These are phyloP conservation scores for Epichloe sp. DNA, from an alignment of 2,329 filamentous ascomycete species.

Conservation along the genomic window DNA sequence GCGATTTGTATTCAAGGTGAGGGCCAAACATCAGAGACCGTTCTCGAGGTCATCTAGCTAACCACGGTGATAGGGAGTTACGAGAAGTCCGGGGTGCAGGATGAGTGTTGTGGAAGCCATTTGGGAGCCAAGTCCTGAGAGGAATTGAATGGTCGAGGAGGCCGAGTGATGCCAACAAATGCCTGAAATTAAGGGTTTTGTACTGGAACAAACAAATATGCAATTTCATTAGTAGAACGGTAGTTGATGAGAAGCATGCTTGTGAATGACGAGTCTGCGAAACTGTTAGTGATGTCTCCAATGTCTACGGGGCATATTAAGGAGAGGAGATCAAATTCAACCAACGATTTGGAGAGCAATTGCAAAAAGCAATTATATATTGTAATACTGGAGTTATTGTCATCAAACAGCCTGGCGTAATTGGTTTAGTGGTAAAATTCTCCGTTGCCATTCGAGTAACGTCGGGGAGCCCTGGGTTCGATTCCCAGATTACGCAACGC, in stretches of 20 bases:
- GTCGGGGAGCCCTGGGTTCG: slow-evolving; percentile 22
- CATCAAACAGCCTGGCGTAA: not conserved
- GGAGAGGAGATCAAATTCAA: too few relatives aligned
- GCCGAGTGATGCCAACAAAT: not conserved
- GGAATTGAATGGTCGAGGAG: not conserved
- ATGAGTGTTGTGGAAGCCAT: slow-evolving; percentile 38
- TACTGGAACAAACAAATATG: too few relatives aligned
- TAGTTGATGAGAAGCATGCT: too few relatives aligned
- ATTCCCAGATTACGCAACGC: slow-evolving; percentile 19
- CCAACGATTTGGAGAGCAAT: not conserved
- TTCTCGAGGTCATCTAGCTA: not conserved
- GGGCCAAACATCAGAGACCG: not conserved
- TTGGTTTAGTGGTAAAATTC: slow-evolving; percentile 21
- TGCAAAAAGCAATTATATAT: accelerated
- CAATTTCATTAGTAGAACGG: too few relatives aligned
- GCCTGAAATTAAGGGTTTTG: too few relatives aligned
- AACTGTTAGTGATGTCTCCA: too few relatives aligned
- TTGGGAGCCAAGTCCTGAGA: slow-evolving; percentile 20
- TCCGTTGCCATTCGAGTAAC: slow-evolving; percentile 17
- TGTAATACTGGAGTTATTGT: accelerated
- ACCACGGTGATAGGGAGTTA: slow-evolving; percentile 21
- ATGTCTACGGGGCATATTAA: too few relatives aligned
- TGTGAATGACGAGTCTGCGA: too few relatives aligned
- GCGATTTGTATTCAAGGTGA: slow-evolving; percentile 30
- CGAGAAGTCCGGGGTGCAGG: slow-evolving; percentile 25